Conservation (phyloP, 140 eudicot species). For the Erigeron philadelphicus region DNA sequence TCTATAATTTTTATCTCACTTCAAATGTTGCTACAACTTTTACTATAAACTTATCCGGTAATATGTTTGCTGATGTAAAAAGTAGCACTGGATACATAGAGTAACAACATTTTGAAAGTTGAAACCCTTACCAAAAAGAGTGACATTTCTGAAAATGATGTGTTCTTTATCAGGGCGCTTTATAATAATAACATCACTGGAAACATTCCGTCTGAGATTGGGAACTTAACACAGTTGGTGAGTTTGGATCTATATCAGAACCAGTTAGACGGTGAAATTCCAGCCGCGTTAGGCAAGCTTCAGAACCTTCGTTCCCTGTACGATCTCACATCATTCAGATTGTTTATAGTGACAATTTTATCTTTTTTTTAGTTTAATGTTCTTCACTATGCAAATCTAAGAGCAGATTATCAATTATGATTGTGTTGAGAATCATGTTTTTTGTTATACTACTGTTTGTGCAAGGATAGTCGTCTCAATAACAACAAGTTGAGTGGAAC, state of each 20-base stretch:
- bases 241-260: slow-evolving; percentile 91
- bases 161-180: slow-evolving; percentile 55
- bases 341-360: neutral
- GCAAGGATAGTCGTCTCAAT: slow-evolving; percentile 76
- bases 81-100: no score
- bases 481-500: slow-evolving; percentile 58
- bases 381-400: no score
- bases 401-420: neutral
- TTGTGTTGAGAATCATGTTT: neutral
- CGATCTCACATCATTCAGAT: slow-evolving; percentile 25
- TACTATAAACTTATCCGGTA: no score
- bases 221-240: slow-evolving; percentile 65
- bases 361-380: no score
- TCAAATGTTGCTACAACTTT: no score
- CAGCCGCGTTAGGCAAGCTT: slow-evolving; percentile 66
- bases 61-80: no score
- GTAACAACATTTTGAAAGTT: no score
- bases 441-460: slow-evolving; percentile 25
- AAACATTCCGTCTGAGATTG: slow-evolving; percentile 57
- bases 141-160: slow-evolving; percentile 4
- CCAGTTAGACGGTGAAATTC: slow-evolving; percentile 53
- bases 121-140: neutral
- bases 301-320: slow-evolving; percentile 73
- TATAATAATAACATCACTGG: slow-evolving; percentile 75
- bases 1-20: no score